Evolutionary conservation across 1,139 yeast species (phyloP).

Genomic region (Blastobotrys raffinosifermentans): DNA sequence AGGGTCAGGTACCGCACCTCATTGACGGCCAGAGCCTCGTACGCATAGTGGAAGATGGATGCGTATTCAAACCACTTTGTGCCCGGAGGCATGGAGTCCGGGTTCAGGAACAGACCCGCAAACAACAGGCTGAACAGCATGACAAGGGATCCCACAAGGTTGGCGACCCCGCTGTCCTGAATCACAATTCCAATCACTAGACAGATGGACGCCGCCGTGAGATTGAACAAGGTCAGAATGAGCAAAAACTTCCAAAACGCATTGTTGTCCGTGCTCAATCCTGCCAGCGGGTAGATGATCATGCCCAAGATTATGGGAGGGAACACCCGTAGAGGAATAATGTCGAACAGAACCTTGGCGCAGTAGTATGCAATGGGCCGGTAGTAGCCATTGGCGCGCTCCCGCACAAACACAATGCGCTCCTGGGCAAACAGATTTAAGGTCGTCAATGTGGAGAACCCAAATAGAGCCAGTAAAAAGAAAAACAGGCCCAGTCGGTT

Average conservation of each 20-base stretch:
- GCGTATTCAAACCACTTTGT: constrained; percentile 77
- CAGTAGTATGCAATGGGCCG: constrained; percentile 78
- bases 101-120: constrained; percentile 89
- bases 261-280: constrained; percentile 69
- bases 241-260: constrained; percentile 70
- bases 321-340: constrained; percentile 78
- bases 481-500: constrained; percentile 90
- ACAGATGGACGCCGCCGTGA: constrained; percentile 80
- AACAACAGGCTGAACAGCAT: constrained; percentile 78
- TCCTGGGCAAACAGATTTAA: constrained; percentile 83
- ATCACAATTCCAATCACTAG: constrained; percentile 80
- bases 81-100: constrained; percentile 63
- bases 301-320: constrained; percentile 84
- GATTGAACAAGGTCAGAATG: constrained; percentile 72
- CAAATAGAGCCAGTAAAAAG: constrained; percentile 83
- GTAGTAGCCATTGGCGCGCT: constrained; percentile 90
- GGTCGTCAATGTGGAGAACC: constrained; percentile 89
- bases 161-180: constrained; percentile 90
- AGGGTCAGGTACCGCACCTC: constrained; percentile 87
- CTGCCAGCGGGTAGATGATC: constrained; percentile 87
- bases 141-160: constrained; percentile 78
- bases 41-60: constrained; percentile 91
- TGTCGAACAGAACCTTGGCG: constrained; percentile 83
- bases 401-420: constrained; percentile 81
- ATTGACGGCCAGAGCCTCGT: constrained; percentile 85